Evolutionary conservation across 75 land plant genomes (phyloP).

Genomic region (Pinus albicaulis): DNA sequence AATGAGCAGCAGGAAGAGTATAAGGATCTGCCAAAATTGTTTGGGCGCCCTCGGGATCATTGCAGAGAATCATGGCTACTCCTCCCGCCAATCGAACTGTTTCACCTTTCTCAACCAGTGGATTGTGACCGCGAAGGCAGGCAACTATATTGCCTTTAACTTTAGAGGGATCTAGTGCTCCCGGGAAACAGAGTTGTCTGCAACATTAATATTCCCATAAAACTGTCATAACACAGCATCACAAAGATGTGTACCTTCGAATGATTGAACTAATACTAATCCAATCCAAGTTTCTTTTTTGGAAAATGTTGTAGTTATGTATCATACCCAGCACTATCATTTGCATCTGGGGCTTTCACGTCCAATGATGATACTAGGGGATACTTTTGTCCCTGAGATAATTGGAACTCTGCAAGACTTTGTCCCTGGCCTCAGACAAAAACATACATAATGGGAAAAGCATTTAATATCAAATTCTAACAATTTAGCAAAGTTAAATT

Average conservation of each 20-base stretch:
- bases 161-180: not conserved
- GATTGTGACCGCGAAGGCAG: conserved; percentile 37
- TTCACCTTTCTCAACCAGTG: conserved; percentile 35
- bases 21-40: conserved; percentile 47
- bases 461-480: not conserved
- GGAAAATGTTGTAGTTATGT: not conserved
- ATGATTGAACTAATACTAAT: too few species aligned
- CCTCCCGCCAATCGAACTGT: conserved; percentile 42
- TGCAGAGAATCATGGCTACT: conserved; percentile 60
- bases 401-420: conserved; percentile 8
- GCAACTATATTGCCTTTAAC: conserved; percentile 60
- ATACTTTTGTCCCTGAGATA: conserved; percentile 2
- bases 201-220: too few species aligned
- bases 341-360: not conserved
- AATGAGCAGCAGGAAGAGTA: conserved; percentile 47
- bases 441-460: conserved; percentile 3
- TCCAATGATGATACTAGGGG: conserved; percentile 17
- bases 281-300: too few species aligned
- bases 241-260: too few species aligned
- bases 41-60: conserved; percentile 21
- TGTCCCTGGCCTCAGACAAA: conserved; percentile 13
- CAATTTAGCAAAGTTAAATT: too few species aligned
- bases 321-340: conserved; percentile 1
- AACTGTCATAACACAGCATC: too few species aligned
- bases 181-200: too few species aligned